phyloP scores from a whole-genome alignment of 345 rosid species.

The Reutealis trisperma region DNA sequence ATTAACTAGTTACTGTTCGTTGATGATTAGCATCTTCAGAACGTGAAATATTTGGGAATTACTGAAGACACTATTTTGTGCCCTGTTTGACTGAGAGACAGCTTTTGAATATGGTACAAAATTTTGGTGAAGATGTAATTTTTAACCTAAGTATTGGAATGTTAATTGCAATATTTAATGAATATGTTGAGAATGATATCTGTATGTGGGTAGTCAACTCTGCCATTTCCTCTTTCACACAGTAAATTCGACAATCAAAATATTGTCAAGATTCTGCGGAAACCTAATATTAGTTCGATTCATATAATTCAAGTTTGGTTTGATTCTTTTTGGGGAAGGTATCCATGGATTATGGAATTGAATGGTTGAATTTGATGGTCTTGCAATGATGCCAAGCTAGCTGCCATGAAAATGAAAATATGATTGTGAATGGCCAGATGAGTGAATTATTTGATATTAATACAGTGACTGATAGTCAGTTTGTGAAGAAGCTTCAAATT shows the following conservation, averaged over 20 bases:
- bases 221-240: background rate
- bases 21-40: conserved; percentile 36
- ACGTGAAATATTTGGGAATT: conserved; percentile 35
- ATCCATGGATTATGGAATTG: background rate
- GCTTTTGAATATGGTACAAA: conserved; percentile 20
- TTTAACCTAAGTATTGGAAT: background rate
- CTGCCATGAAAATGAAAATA: too few relatives aligned
- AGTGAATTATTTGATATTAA: too few relatives aligned
- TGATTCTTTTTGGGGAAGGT: too few relatives aligned
- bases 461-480: too few relatives aligned
- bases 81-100: conserved; percentile 16
- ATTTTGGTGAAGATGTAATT: conserved; percentile 20
- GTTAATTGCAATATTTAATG: background rate
- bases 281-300: too few relatives aligned
- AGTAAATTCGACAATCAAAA: background rate
- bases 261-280: background rate
- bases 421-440: too few relatives aligned
- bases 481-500: too few relatives aligned
- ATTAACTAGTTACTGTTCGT: conserved; percentile 78
- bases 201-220: background rate
- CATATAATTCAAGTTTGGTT: too few relatives aligned
- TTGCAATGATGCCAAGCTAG: too few relatives aligned
- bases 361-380: background rate
- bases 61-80: conserved; percentile 22
- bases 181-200: conserved; percentile 8